Evolutionary conservation across 2,329 filamentous ascomycete species (phyloP).

Genomic region (Aplosporella prunicola): DNA sequence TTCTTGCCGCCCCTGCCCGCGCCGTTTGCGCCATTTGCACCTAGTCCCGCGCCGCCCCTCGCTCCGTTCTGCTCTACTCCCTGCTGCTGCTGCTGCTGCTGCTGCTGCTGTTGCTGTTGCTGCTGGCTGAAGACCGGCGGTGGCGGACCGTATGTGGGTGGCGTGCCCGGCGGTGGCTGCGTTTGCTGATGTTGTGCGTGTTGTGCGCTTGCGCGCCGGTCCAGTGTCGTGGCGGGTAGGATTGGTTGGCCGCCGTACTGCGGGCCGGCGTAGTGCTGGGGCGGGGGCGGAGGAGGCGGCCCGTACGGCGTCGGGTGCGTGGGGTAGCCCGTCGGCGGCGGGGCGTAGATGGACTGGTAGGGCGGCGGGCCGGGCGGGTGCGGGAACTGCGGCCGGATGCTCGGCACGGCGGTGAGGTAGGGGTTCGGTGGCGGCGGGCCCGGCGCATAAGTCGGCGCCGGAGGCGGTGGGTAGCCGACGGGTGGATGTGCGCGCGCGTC

Average conservation of each 20-base stretch:
- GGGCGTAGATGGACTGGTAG: conserved; percentile 8
- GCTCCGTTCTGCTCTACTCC: not conserved
- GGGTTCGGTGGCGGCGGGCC: conserved; percentile 8
- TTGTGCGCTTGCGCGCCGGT: no score
- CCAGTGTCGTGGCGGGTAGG: conserved; percentile 29
- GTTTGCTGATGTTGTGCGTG: no score
- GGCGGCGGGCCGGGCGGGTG: conserved; percentile 10
- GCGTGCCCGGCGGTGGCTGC: not conserved
- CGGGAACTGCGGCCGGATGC: conserved; percentile 5
- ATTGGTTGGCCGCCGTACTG: conserved; percentile 33
- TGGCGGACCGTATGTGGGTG: not conserved
- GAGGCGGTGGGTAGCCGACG: conserved; percentile 3
- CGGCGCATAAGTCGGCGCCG: conserved; percentile 1
- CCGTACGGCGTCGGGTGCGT: not conserved
- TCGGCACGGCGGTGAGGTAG: conserved; percentile 5
- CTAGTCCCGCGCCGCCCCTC: conserved; percentile 3
- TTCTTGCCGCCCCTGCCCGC: not conserved
- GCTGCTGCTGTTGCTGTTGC: conserved; percentile 6
- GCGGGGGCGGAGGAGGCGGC: not conserved
- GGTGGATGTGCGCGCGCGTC: conserved; percentile 4
- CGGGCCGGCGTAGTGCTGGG: conserved; percentile 2
- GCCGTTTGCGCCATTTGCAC: not conserved
- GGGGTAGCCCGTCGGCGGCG: conserved; percentile 6
- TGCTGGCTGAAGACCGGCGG: conserved; percentile 10
- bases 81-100: not conserved